Evolutionary conservation across 2,329 filamentous ascomycete genomes (phyloP).

Genomic region (Ophiostoma ips): DNA sequence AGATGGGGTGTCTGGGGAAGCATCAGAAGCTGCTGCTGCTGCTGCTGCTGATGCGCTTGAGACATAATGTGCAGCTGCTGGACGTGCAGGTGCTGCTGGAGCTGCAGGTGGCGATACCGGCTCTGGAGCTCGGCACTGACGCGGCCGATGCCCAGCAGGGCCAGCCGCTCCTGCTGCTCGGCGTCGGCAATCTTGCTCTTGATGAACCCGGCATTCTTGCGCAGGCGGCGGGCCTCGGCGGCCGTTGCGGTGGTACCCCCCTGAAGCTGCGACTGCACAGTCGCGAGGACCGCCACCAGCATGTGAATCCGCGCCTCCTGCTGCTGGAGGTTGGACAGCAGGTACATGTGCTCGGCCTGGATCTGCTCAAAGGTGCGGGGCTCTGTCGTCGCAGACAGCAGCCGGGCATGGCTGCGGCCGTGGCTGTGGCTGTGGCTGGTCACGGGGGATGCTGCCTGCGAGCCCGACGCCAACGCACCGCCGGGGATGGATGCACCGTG

Average conservation of each 20-base stretch:
- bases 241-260: too few species aligned
- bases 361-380: slow-evolving; percentile 28
- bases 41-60: neutral
- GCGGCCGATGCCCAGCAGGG: slow-evolving; percentile 33
- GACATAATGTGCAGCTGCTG: slow-evolving; percentile 2
- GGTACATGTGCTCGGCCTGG: slow-evolving; percentile 31
- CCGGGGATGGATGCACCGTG: too few species aligned
- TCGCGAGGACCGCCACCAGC: slow-evolving; percentile 26
- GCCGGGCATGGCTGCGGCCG: neutral
- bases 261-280: slow-evolving; percentile 20
- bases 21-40: neutral
- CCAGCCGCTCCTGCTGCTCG: slow-evolving; percentile 31
- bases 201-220: slow-evolving; percentile 29
- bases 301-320: slow-evolving; percentile 25
- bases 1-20: neutral
- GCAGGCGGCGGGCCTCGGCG: slow-evolving; percentile 18
- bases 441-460: neutral
- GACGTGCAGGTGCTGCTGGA: slow-evolving; percentile 15
- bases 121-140: slow-evolving; percentile 35
- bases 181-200: slow-evolving; percentile 29
- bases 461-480: neutral
- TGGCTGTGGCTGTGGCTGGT: too few species aligned
- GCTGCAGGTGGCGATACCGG: slow-evolving; percentile 24
- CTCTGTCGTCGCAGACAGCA: neutral
- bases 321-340: slow-evolving; percentile 26